Evolutionary conservation across 257 asterid species (phyloP), one percentile per base, ranked within the genome.

Genomic region (Anisodus acutangulus): DNA sequence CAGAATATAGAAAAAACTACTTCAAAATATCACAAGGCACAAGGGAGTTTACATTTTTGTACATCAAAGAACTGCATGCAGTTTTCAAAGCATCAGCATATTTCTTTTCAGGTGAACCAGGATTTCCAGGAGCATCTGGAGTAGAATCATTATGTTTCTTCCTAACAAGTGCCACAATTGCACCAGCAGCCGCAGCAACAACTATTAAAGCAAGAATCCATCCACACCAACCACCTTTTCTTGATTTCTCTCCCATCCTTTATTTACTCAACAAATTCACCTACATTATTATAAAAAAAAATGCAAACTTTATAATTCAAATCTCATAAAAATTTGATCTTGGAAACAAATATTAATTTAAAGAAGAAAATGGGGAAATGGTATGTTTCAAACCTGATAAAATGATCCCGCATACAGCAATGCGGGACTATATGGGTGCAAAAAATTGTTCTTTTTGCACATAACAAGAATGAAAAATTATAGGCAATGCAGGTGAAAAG

Each of bases 21-120:
- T 70, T n/a, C 80, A 74, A 76, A 76, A 12, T 68, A 51, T 22
- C 43, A 76, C 9, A 80, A 82, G 54, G 51, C 39, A n/a, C 37
- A 80, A 82, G 49, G 55, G 49, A n/a, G 22, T 39, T 17, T 90
- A 95, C 99, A 89, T 91, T 93, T 95, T 78, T 94, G 99, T 0
- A 94, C 66, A n/a, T 94, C 97, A 54, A 95, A 92, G 86, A 94
- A 95, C 90, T 94, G 93, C 94, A 92, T 85, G 99, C 96, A 59
- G 88, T 70, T 62, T 87, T 85, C 51, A 95, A 93, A 69, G 99
- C 98, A 31, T 92, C 91, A 0, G 87, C 91, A 53, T 94, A 95
- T 82, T 91, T 90, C 92, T 89, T 88, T 16, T 89, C 72, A 47
- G 90, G 81, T 39, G 87, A 81, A 7, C 90, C 90, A 2, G 97